phyloP scores from a whole-genome alignment of 2,329 filamentous ascomycete genomes.

The Alternaria gaisen region DNA sequence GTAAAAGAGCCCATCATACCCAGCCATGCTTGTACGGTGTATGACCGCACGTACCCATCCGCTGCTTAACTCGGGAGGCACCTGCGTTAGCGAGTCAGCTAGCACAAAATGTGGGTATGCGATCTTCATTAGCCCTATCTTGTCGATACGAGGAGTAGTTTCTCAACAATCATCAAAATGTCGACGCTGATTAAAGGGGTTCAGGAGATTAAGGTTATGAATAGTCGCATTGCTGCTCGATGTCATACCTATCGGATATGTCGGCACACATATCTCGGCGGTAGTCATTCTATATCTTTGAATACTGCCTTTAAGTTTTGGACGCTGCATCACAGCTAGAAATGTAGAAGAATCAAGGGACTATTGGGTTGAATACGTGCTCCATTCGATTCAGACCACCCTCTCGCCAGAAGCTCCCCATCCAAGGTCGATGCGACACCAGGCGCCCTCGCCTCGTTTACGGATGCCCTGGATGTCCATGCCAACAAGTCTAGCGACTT shows the following conservation, averaged over 20 bases:
- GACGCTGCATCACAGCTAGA: neutral
- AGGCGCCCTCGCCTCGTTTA: conserved; percentile 34
- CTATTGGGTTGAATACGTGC: neutral
- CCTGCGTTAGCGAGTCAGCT: neutral
- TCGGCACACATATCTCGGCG: neutral
- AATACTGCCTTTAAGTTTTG: neutral
- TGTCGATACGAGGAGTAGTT: conserved; percentile 1
- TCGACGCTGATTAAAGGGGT: neutral
- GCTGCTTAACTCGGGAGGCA: neutral
- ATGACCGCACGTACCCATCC: neutral
- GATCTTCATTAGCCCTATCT: conserved; percentile 4
- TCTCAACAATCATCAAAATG: neutral
- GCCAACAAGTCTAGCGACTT: conserved; percentile 43
- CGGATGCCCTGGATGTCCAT: conserved; percentile 43
- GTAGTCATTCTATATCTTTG: neutral
- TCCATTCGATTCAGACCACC: neutral
- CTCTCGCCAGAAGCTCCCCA: conserved; percentile 35
- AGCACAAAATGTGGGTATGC: neutral
- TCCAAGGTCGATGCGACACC: conserved; percentile 49
- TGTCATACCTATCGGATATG: too few relatives aligned
- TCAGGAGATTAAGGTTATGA: neutral
- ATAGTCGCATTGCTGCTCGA: neutral
- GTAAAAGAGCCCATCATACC: neutral
- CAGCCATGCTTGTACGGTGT: neutral
- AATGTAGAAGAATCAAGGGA: neutral